phyloP scores from a whole-genome alignment of 2,329 filamentous ascomycete genomes.

The Dothistroma pini region DNA sequence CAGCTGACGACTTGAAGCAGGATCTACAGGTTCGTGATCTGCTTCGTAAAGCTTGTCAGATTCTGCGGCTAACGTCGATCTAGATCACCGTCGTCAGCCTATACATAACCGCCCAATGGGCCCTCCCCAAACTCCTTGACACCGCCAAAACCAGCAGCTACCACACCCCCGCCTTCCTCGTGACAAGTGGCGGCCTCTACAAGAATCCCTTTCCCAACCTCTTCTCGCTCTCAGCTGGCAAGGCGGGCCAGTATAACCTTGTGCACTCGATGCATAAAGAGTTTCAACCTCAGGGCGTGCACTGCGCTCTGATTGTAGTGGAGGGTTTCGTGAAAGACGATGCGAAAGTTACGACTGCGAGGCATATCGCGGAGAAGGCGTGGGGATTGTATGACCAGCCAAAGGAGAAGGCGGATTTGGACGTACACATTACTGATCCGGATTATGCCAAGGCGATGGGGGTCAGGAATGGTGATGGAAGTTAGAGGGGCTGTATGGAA shows the following conservation, averaged over 20 bases:
- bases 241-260: slow-evolving; percentile 50
- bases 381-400: slow-evolving; percentile 43
- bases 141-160: slow-evolving; percentile 17
- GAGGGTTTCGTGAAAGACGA: slow-evolving; percentile 41
- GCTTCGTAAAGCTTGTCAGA: not conserved
- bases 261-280: slow-evolving; percentile 43
- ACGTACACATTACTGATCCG: slow-evolving; percentile 31
- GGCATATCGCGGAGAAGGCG: slow-evolving; percentile 43
- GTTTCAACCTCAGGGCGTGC: slow-evolving; percentile 41
- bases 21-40: slow-evolving; percentile 41
- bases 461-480: not conserved
- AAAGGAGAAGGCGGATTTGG: slow-evolving; percentile 34
- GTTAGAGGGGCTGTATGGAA: not conserved
- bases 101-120: slow-evolving; percentile 44
- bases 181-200: slow-evolving; percentile 47
- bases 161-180: slow-evolving; percentile 44
- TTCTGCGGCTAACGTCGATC: not conserved
- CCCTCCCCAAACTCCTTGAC: slow-evolving; percentile 40
- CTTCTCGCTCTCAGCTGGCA: slow-evolving; percentile 48
- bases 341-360: slow-evolving; percentile 41
- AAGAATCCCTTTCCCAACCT: slow-evolving; percentile 35
- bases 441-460: slow-evolving; percentile 9
- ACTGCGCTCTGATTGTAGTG: slow-evolving; percentile 45
- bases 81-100: slow-evolving; percentile 47
- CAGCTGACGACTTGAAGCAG: slow-evolving; percentile 44